phyloP scores from a whole-genome alignment of 2,329 filamentous ascomycete species.

The Xylariales sp. region DNA sequence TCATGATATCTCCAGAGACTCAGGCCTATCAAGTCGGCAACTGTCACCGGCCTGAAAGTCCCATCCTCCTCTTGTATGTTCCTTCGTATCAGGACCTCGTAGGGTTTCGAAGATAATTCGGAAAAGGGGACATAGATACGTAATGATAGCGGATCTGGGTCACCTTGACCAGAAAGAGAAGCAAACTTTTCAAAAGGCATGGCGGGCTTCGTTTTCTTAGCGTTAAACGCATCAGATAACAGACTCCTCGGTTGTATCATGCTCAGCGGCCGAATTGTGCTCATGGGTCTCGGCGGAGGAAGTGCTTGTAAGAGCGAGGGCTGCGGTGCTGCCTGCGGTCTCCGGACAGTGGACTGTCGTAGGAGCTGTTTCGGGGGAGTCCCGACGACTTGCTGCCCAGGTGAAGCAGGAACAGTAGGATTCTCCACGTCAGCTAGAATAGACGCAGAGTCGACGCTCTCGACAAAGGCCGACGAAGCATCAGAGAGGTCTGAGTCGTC shows the following conservation, averaged over 20 bases:
- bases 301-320: conserved; percentile 59
- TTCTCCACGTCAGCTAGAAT: conserved; percentile 63
- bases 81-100: conserved; percentile 67
- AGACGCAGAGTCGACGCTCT: conserved; percentile 66
- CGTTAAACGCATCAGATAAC: conserved; percentile 67
- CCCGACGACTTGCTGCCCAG: conserved; percentile 55
- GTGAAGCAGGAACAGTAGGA: conserved; percentile 49
- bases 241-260: conserved; percentile 66
- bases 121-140: conserved; percentile 75
- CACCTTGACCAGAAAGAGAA: conserved; percentile 70
- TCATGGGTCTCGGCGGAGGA: conserved; percentile 66
- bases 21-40: conserved; percentile 77
- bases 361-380: conserved; percentile 58
- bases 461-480: conserved; percentile 60
- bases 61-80: conserved; percentile 64
- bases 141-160: conserved; percentile 69
- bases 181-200: conserved; percentile 76
- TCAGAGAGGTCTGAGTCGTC: conserved; percentile 55
- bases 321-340: conserved; percentile 51
- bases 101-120: conserved; percentile 56
- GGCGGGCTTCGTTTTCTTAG: conserved; percentile 63
- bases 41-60: conserved; percentile 59
- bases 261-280: conserved; percentile 59
- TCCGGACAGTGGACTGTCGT: conserved; percentile 59
- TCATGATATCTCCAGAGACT: conserved; percentile 74